Evolutionary conservation across 805 yeast genomes (phyloP), one percentile per base, ranked within the genome.

Genomic region (Torulaspora maleeae): DNA sequence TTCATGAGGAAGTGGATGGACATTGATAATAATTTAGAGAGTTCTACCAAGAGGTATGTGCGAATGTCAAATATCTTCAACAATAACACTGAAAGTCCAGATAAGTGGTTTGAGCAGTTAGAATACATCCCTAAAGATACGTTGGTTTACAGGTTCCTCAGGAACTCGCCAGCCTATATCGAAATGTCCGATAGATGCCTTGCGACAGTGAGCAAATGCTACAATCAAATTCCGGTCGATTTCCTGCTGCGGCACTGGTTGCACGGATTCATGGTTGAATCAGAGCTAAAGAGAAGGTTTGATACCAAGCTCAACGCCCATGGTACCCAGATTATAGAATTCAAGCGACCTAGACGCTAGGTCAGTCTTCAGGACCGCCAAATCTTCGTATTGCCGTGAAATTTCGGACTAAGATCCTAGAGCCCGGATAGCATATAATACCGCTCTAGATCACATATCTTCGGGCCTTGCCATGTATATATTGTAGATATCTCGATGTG

Each of bases 141-240:
- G 13, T 19, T 45, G 20, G 11, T 42, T 12, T 30, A 43, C 17
- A 28, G 47, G 16, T 51, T 58, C 25, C 25, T 61, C 4, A 37
- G 7, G 6, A 24, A 42, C 9, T 44, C 54, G 3, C 51, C 53
- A 2, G 52, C 50, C 2, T 47, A 52, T n/a, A 12, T 17, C 3
- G 51, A 49, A 27, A 54, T 59, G 56, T 46, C 48, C 38, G 12
- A 28, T 2, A 34, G 57, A 11, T 49, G 53, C 27, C 24, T 55
- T 2, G 25, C 34, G 10, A 32, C 41, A 13, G 39, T 51, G 11
- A 43, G 43, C 19, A 46, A 24, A 19, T 49, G 55, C 44, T 59
- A 59, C 41, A 56, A 54, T 34, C 64, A 58, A 40, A 29, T 59
- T 15, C 38, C 58, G 2, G 10, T 47, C 24, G 28, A 42, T 10